phyloP scores from a whole-genome alignment of 345 rosid genomes.

The Citrus trifoliata region DNA sequence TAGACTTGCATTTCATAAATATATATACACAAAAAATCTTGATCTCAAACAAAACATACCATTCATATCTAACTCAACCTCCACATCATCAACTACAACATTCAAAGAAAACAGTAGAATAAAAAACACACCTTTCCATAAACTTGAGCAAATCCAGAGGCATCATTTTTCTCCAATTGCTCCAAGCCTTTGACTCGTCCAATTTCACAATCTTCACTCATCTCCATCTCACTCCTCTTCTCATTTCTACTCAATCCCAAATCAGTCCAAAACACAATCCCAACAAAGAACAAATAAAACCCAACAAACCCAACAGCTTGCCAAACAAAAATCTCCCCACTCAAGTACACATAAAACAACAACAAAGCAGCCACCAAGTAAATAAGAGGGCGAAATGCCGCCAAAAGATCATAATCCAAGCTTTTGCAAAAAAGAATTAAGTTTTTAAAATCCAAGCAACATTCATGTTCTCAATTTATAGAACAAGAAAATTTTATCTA shows the following conservation, averaged over 20 bases:
- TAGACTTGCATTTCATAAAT: too few relatives aligned
- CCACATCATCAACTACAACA: neutral
- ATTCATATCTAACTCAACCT: neutral
- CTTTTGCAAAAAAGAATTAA: neutral
- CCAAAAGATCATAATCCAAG: neutral
- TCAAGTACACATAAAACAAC: conserved; percentile 82
- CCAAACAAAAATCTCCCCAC: conserved; percentile 94
- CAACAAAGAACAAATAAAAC: conserved; percentile 78
- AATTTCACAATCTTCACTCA: conserved; percentile 33
- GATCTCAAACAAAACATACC: conserved; percentile 31
- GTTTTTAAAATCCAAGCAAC: neutral
- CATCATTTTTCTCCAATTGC: conserved; percentile 27
- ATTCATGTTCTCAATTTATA: neutral
- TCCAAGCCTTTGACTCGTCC: conserved; percentile 28
- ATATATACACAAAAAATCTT: neutral
- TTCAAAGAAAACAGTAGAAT: neutral
- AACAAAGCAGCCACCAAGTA: conserved; percentile 54
- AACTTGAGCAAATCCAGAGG: conserved; percentile 27
- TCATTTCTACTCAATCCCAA: conserved; percentile 40
- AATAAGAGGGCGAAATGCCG: too few relatives aligned
- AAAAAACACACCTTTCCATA: conserved; percentile 18
- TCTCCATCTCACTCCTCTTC: conserved; percentile 20
- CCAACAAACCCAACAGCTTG: conserved; percentile 87
- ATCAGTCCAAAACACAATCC: conserved; percentile 95
- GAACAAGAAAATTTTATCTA: conserved; percentile 3